Evolutionary conservation across 2,329 filamentous ascomycete genomes (phyloP), one percentile per base, ranked within the genome.

Genomic region (Monosporascus sp.): DNA sequence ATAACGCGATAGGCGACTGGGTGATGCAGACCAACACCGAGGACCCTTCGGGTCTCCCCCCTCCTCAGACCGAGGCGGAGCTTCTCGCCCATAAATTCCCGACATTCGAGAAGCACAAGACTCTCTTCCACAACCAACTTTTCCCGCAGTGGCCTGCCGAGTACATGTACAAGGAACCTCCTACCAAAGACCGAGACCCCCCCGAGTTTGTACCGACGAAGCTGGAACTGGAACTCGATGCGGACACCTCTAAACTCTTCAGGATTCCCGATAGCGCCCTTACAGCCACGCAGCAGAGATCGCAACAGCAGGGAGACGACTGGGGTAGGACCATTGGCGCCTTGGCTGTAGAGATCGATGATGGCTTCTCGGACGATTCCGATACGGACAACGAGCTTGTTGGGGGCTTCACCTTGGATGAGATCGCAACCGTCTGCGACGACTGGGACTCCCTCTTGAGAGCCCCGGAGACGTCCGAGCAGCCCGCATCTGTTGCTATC

Each of bases 201-300:
- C 62, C 64, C 41, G 63, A 64, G 39, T 65, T 97, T 3, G 81
- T 91, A 5, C 90, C 91, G 0, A 92, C 88, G 20, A 99, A 99
- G 70, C 79, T 96, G 53, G 91, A 85, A 56, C 78, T 99, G 15
- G 94, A 99, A 56, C 76, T 97, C 36, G 88, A 89, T 3, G 80
- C 83, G 47, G 94, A 97, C 62, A 89, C 96, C 60, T 90, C 96
- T 69, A 90, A 91, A 62, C 78, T 81, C 25, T 99, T 97, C 68
- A 85, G 86, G 52, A 82, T 93, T n/a, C 79, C 83, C 0, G 85
- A 85, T 1, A 79, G 83, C 25, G 77, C 80, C 1, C 74, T 76
- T 4, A 65, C 70, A 3, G 69, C 67, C 11, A 80, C 84, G 45
- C 80, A 83, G 47, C 77, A 83, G 54, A 80, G 61, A 52, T 49